A percentile compares a stretch with the other conserved stretches of the same genome.
These are phyloP conservation scores for Aulographum hederae DNA, from an alignment of 2,329 filamentous ascomycete genomes.

Conservation along the genomic window DNA sequence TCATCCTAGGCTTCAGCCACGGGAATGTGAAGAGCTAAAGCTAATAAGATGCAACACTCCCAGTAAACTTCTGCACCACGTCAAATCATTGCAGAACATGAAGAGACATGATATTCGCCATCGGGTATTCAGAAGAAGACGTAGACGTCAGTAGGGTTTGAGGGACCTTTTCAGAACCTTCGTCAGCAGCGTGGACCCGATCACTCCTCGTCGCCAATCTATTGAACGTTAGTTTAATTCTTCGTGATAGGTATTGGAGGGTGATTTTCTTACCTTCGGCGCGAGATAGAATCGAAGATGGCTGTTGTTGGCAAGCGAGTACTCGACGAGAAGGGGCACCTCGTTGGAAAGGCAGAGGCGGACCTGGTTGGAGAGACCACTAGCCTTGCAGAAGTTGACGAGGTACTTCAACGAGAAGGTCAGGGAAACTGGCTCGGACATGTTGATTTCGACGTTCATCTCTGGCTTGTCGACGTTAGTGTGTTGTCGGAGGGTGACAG, in stretches of 20 bases:
- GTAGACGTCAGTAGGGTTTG: no score
- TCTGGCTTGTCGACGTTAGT: conserved; percentile 78
- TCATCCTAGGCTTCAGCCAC: no score
- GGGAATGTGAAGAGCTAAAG: no score
- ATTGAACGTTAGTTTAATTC: conserved; percentile 18
- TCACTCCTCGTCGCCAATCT: conserved; percentile 58
- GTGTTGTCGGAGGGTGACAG: conserved; percentile 79
- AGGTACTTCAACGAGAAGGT: conserved; percentile 99
- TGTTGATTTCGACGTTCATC: conserved; percentile 70
- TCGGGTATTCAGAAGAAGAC: no score
- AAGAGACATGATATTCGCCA: no score
- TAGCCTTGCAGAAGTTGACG: conserved; percentile 99
- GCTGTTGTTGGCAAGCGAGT: conserved; percentile 59
- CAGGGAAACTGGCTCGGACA: conserved; percentile 79
- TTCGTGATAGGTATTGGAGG: background rate
- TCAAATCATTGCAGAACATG: no score
- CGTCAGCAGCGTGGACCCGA: no score
- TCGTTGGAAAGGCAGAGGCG: conserved; percentile 91
- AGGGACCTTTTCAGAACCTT: no score
- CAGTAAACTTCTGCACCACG: no score
- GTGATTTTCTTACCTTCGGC: conserved; percentile 56
- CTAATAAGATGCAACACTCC: no score
- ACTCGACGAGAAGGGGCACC: conserved; percentile 91
- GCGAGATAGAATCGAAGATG: conserved; percentile 95
- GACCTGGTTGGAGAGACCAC: conserved; percentile 61